Percentiles rank a stretch among this genome's conserved stretches.
These are phyloP conservation scores for Trypanosoma scelopori DNA, from an alignment of 208 protist species.

Conservation along the genomic window DNA sequence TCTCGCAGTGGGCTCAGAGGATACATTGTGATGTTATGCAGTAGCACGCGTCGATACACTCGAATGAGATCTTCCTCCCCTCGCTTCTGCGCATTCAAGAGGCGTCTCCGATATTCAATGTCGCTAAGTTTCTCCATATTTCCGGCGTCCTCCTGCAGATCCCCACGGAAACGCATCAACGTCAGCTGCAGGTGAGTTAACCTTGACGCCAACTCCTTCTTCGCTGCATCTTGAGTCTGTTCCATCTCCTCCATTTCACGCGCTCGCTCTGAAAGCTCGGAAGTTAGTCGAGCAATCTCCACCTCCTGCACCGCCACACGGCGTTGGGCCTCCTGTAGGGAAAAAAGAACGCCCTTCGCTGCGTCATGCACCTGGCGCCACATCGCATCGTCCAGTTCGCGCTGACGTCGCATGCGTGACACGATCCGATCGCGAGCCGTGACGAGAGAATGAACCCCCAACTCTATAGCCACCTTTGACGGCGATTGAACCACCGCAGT, in stretches of 20 bases:
- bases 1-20: slow-evolving; percentile 13
- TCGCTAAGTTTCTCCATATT: slow-evolving; percentile 1
- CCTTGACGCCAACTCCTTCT: neutral
- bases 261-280: neutral
- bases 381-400: slow-evolving; percentile 5
- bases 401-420: slow-evolving; percentile 11
- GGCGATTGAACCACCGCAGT: neutral
- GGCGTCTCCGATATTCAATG: slow-evolving; percentile 8
- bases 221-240: neutral
- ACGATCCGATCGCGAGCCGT: neutral
- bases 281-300: slow-evolving; percentile 9
- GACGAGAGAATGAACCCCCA: neutral
- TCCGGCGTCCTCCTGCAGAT: neutral
- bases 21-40: slow-evolving; percentile 3
- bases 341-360: neutral
- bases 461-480: neutral
- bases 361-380: slow-evolving; percentile 10
- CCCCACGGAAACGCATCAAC: slow-evolving; percentile 8
- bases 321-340: neutral
- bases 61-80: slow-evolving; percentile 16
- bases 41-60: slow-evolving; percentile 5
- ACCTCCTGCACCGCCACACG: slow-evolving; percentile 10
- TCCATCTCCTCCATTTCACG: neutral
- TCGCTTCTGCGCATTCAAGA: neutral
- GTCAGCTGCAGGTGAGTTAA: slow-evolving; percentile 7